These are phyloP conservation scores for Verticillium albo-atrum DNA, from an alignment of 2,329 filamentous ascomycete species.

Conservation along the genomic window DNA sequence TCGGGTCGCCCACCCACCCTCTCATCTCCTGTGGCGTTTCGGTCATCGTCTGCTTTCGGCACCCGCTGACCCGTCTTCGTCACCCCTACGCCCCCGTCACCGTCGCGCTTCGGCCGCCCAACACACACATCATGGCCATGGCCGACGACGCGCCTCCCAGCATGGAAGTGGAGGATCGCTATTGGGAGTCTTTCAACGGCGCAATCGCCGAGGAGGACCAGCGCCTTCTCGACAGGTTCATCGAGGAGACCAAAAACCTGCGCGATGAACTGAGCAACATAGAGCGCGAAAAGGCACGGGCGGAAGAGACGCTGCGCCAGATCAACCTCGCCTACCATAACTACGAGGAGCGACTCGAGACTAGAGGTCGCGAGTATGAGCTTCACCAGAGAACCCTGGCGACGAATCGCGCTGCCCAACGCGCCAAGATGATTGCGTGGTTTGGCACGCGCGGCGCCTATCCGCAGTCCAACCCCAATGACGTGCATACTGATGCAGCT, in stretches of 20 bases:
- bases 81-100: not conserved
- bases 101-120: too few relatives aligned
- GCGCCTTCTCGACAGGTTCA: not conserved
- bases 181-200: not conserved
- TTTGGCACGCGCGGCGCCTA: not conserved
- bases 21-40: not conserved
- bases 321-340: not conserved
- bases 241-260: not conserved
- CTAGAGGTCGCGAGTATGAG: not conserved
- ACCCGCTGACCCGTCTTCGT: not conserved
- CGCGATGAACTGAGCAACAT: not conserved
- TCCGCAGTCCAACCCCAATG: not conserved
- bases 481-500: not conserved
- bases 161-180: not conserved
- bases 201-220: not conserved
- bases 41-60: not conserved
- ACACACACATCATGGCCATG: not conserved
- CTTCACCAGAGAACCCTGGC: not conserved
- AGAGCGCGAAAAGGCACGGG: not conserved
- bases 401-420: not conserved
- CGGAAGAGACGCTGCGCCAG: not conserved
- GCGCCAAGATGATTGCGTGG: not conserved
- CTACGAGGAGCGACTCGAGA: not conserved
- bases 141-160: not conserved
- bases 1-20: not conserved